Evolutionary conservation across 2,329 filamentous ascomycete genomes (phyloP), one percentile per base, ranked within the genome.

Genomic region (Didymella sp.): DNA sequence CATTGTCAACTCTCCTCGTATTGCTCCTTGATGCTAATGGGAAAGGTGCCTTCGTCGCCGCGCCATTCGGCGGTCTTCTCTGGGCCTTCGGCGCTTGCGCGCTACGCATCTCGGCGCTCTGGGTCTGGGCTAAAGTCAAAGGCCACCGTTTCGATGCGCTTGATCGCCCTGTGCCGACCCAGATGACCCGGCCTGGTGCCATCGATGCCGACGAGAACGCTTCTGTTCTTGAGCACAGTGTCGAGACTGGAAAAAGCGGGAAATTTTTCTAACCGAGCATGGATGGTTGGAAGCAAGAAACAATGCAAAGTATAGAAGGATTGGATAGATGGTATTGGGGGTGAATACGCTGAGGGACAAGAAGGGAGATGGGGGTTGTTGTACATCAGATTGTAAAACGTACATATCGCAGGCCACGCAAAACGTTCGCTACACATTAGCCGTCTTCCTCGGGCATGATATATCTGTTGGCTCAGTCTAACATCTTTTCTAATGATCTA

Each of bases 21-120:
- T n/a, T 49, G 21, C 60, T 69, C n/a, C n/a, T n/a, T n/a, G n/a
- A n/a, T n/a, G n/a, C n/a, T 43, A 70, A 44, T 2, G 2, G 2
- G 5, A 33, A 11, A 80, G 78, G 81, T 30, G 90, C 90, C 4
- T 95, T 94, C 68, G 87, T 94, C 4, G 89, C 89, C 9, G 90
- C 91, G 0, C 91, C 91, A 0, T 77, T 93, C 2, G 91, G 91
- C 1, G 89, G 89, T 21, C 69, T 94, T 17, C 76, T 93, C 30
- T 93, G 88, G 84, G 89, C 86, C 0, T 82, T 87, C 38, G 83
- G 80, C 2, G 89, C 88, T 5, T 82, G 90, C 31, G 81, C 68
- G 13, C 66, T 87, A 38, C 83, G 91, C 25, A 73, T 93, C 37
- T 73, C 76, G 0, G 83, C 84, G 48, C 85, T 87, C 64, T 91